phyloP scores from a whole-genome alignment of 306 rosid species.

The Senna siamea region DNA sequence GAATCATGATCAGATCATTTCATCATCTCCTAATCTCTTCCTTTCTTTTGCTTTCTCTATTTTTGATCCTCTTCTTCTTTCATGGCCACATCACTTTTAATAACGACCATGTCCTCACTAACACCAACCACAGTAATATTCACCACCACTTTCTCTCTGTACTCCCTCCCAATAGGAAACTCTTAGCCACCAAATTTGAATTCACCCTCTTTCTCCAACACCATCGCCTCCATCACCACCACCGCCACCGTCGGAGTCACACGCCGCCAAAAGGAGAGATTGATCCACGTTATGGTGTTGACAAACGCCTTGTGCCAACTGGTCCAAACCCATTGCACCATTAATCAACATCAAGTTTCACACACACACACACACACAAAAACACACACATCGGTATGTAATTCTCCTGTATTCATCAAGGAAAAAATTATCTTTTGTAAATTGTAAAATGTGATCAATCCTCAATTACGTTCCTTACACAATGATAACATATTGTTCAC shows the following conservation, averaged over 20 bases:
- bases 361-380: not conserved
- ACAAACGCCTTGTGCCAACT: conserved; percentile 86
- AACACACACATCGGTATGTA: conserved; percentile 33
- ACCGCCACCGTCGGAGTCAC: conserved; percentile 31
- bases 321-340: conserved; percentile 99
- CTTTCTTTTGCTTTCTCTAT: conserved; percentile 54
- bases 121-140: not conserved
- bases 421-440: conserved; percentile 39
- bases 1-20: conserved; percentile 37
- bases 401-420: conserved; percentile 43
- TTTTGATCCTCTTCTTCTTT: conserved; percentile 38
- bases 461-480: conserved; percentile 13
- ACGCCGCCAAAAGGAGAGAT: conserved; percentile 40
- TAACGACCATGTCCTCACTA: not conserved
- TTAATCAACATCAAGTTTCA: conserved; percentile 36
- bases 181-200: conserved; percentile 48
- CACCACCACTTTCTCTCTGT: not conserved
- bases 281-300: conserved; percentile 77
- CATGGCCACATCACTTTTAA: conserved; percentile 23
- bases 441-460: conserved; percentile 37
- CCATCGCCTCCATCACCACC: conserved; percentile 41
- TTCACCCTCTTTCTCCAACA: conserved; percentile 59
- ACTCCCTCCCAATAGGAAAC: conserved; percentile 49
- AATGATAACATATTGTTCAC: conserved; percentile 19
- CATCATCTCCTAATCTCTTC: conserved; percentile 43